Conservation (phyloP, 2,329 filamentous ascomycete genomes). For the Aureobasidium leucospermi region DNA sequence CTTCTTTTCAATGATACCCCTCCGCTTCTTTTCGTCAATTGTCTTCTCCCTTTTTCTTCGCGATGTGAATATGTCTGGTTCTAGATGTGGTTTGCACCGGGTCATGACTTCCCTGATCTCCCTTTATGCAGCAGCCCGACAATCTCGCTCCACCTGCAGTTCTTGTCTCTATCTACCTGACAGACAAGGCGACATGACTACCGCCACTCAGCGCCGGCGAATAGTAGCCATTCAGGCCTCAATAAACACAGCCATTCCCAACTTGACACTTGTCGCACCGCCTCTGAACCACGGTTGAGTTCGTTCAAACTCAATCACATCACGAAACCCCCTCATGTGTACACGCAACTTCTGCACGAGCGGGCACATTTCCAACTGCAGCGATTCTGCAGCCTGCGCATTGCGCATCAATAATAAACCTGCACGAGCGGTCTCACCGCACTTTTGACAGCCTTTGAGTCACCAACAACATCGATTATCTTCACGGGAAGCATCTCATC, state of each 20-base stretch:
- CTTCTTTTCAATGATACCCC: not conserved
- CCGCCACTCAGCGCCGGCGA: not conserved
- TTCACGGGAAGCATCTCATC: too few relatives aligned
- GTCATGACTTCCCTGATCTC: not conserved
- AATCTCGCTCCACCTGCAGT: not conserved
- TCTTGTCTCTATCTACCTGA: not conserved
- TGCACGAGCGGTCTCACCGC: not conserved
- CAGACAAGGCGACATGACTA: not conserved
- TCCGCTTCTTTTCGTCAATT: not conserved
- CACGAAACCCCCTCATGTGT: not conserved
- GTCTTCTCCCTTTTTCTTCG: not conserved
- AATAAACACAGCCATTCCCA: not conserved
- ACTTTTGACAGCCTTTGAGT: not conserved
- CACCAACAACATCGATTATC: too few relatives aligned
- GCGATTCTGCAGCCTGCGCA: not conserved
- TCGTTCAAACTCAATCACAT: not conserved
- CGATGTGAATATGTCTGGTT: not conserved
- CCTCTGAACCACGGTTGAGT: not conserved
- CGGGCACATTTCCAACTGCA: not conserved
- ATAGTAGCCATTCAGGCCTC: not conserved
- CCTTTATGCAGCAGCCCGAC: not conserved
- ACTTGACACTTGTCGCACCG: not conserved
- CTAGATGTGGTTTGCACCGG: not conserved
- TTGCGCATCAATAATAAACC: not conserved
- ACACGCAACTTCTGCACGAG: not conserved